Conservation (phyloP, 1,284 basidiomycete genomes). For the Volvariella volvacea region DNA sequence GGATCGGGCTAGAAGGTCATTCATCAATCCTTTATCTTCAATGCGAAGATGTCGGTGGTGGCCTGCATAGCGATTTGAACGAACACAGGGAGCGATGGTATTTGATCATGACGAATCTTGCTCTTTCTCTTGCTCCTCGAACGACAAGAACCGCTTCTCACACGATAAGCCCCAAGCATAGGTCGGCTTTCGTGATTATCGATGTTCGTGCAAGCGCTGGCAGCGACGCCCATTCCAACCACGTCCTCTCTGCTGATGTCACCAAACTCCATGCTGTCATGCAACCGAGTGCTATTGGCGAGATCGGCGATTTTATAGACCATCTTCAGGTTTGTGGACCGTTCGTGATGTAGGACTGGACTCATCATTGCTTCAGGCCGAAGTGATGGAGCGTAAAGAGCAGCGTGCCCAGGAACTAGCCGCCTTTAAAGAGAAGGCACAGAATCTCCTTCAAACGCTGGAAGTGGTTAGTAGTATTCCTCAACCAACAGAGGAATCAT, state of each 20-base stretch:
- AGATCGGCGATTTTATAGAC: conserved; percentile 82
- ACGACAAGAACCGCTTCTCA: conserved; percentile 23
- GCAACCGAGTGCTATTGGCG: conserved; percentile 86
- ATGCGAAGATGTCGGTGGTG: conserved; percentile 65
- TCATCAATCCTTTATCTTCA: conserved; percentile 69
- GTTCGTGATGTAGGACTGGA: not conserved
- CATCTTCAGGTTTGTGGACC: conserved; percentile 57
- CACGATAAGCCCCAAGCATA: conserved; percentile 46
- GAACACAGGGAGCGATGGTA: conserved; percentile 42
- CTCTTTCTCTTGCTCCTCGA: conserved; percentile 67
- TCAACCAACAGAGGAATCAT: conserved; percentile 28
- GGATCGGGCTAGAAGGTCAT: conserved; percentile 66
- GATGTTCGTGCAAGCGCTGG: conserved; percentile 50
- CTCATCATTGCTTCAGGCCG: conserved; percentile 40
- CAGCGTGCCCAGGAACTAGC: conserved; percentile 70
- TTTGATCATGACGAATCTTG: conserved; percentile 60
- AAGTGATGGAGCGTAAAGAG: conserved; percentile 66
- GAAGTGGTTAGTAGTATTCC: conserved; percentile 49
- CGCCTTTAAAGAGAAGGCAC: conserved; percentile 78
- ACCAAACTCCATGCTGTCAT: conserved; percentile 84
- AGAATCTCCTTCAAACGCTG: conserved; percentile 65
- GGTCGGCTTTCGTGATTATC: conserved; percentile 79
- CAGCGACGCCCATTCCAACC: conserved; percentile 16
- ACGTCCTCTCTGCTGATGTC: conserved; percentile 46
- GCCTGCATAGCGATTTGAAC: conserved; percentile 37